A percentile compares a stretch with the other conserved stretches of the same genome.
Conservation (phyloP, 805 yeast species). For the Candida arabinofermentans region DNA sequence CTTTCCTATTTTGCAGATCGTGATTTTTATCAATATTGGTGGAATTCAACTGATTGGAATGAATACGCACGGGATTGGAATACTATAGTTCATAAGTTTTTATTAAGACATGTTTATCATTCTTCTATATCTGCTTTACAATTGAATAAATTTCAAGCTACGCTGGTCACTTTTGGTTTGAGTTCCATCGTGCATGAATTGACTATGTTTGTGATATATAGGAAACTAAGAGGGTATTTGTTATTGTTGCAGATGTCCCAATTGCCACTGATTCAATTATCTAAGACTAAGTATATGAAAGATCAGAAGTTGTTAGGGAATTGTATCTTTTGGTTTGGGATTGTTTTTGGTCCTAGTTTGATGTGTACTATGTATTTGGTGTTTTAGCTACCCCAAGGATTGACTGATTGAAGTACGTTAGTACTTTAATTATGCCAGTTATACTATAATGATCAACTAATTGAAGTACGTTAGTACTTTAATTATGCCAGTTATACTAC, state of each 20-base stretch:
- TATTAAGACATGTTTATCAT: conserved; percentile 91
- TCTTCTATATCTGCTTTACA: conserved; percentile 75
- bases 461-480: no score
- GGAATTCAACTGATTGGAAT: conserved; percentile 94
- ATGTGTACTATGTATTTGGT: conserved; percentile 81
- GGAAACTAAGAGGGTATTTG: conserved; percentile 74
- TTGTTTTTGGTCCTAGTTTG: conserved; percentile 84
- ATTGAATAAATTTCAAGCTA: conserved; percentile 63
- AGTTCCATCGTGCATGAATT: conserved; percentile 86
- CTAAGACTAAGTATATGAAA: conserved; percentile 55
- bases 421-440: no score
- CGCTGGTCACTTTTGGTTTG: conserved; percentile 70
- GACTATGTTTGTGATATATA: conserved; percentile 86
- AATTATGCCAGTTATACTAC: no score
- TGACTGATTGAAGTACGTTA: no score
- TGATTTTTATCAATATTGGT: conserved; percentile 94
- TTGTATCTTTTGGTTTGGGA: conserved; percentile 86
- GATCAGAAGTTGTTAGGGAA: conserved; percentile 65
- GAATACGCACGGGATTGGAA: conserved; percentile 95
- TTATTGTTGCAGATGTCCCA: conserved; percentile 83
- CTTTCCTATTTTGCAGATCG: conserved; percentile 84
- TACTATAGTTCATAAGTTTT: conserved; percentile 84
- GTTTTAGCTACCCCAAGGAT: no score
- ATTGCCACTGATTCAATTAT: conserved; percentile 68
- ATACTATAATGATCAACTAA: no score